Evolutionary conservation across 2,329 filamentous ascomycete genomes (phyloP).

Genomic region (Ceratocystis eucalypticola): DNA sequence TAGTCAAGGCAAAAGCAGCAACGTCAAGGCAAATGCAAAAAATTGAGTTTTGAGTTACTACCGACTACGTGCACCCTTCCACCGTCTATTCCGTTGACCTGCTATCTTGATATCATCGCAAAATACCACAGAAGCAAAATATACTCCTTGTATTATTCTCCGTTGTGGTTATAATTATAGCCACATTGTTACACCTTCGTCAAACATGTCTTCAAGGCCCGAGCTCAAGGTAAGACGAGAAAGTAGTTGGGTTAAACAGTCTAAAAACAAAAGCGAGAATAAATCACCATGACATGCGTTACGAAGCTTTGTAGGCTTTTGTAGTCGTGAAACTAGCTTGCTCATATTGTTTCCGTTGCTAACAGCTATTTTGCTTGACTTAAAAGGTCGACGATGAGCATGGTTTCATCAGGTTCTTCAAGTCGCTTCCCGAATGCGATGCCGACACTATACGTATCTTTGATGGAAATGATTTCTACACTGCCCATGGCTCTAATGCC

Average conservation of each 20-base stretch:
- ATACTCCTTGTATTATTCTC: neutral
- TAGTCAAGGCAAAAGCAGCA: no score
- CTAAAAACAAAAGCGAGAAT: neutral
- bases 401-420: conserved; percentile 94
- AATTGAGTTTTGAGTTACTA: neutral
- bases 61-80: neutral
- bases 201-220: conserved; percentile 54
- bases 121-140: neutral
- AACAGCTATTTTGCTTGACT: conserved; percentile 9
- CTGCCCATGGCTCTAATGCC: conserved; percentile 77
- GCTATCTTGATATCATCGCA: neutral
- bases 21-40: conserved; percentile 2
- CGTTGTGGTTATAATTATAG: neutral
- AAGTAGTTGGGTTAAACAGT: neutral
- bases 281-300: neutral
- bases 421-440: conserved; percentile 58
- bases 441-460: conserved; percentile 78
- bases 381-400: conserved; percentile 82
- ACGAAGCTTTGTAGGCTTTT: neutral
- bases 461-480: conserved; percentile 89
- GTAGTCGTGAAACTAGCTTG: neutral
- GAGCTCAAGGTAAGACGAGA: conserved; percentile 47
- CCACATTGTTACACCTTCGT: neutral
- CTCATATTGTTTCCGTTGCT: neutral
- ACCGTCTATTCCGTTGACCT: neutral